Conservation (phyloP, 2,329 filamentous ascomycete species). For the Paracamarosporium sp. region DNA sequence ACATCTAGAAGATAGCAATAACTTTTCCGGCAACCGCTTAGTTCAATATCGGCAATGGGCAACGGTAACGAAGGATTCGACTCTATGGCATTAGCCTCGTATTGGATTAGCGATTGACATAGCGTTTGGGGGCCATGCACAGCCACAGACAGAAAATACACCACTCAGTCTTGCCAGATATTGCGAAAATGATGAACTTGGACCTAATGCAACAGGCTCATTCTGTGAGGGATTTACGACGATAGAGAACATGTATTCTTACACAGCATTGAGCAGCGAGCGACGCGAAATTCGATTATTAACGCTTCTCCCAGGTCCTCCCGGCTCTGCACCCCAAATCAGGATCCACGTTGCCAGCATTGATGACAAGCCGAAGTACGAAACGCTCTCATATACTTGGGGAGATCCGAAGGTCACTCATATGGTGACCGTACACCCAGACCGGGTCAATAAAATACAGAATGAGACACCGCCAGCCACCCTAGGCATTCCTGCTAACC, state of each 20-base stretch:
- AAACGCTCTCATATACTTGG: not conserved
- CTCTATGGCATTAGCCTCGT: too few species aligned
- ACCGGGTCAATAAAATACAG: not conserved
- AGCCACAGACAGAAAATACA: too few species aligned
- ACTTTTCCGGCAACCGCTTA: too few species aligned
- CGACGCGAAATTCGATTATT: not conserved
- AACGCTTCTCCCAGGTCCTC: not conserved
- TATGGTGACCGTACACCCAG: not conserved
- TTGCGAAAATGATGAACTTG: too few species aligned
- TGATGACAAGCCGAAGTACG: not conserved
- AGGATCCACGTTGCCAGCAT: not conserved
- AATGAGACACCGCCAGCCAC: not conserved
- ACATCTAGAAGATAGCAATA: too few species aligned
- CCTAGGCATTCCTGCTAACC: not conserved
- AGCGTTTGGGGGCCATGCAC: too few species aligned
- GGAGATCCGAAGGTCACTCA: not conserved
- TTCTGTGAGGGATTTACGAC: not conserved
- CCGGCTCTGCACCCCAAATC: not conserved
- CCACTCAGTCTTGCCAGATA: too few species aligned
- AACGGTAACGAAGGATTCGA: too few species aligned
- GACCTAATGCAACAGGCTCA: too few species aligned
- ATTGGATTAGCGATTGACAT: too few species aligned
- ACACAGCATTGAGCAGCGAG: not conserved
- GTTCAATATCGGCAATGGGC: too few species aligned
- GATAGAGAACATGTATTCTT: not conserved